phyloP scores from a whole-genome alignment of 192 early-diverging fungal genomes.

The Pilaira anomala region DNA sequence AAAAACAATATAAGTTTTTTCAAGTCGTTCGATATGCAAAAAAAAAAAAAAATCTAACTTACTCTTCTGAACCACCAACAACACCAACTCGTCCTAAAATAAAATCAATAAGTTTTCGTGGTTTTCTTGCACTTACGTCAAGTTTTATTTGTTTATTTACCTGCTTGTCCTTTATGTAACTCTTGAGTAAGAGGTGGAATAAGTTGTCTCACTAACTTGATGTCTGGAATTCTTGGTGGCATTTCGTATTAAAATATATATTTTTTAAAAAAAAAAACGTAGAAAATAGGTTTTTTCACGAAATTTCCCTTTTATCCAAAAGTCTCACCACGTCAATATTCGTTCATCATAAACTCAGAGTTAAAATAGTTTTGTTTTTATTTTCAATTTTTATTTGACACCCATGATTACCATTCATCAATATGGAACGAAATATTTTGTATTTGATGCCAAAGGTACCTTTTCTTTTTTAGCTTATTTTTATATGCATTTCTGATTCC shows the following conservation, averaged over 20 bases:
- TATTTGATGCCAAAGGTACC: conserved; percentile 26
- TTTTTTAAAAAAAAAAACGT: no score
- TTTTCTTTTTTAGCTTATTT: no score
- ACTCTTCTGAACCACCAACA: conserved; percentile 86
- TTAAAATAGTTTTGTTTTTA: no score
- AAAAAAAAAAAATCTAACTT: no score
- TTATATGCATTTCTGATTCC: neutral
- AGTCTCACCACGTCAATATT: no score
- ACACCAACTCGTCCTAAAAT: conserved; percentile 66
- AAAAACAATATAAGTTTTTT: neutral
- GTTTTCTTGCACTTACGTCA: neutral
- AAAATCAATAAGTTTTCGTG: neutral
- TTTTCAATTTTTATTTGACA: no score
- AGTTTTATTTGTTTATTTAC: conserved; percentile 36
- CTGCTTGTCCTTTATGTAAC: conserved; percentile 81
- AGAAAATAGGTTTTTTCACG: no score
- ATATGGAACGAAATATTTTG: conserved; percentile 13
- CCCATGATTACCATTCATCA: neutral
- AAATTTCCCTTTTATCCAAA: no score
- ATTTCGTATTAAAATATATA: neutral
- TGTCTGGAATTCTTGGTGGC: conserved; percentile 26
- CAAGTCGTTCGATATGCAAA: neutral
- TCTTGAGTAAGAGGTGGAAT: conserved; percentile 57
- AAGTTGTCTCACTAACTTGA: conserved; percentile 39
- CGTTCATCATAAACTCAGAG: no score